Evolutionary conservation across 2,329 filamentous ascomycete species (phyloP), one percentile per base, ranked within the genome.

Genomic region (Penicillium sp.): DNA sequence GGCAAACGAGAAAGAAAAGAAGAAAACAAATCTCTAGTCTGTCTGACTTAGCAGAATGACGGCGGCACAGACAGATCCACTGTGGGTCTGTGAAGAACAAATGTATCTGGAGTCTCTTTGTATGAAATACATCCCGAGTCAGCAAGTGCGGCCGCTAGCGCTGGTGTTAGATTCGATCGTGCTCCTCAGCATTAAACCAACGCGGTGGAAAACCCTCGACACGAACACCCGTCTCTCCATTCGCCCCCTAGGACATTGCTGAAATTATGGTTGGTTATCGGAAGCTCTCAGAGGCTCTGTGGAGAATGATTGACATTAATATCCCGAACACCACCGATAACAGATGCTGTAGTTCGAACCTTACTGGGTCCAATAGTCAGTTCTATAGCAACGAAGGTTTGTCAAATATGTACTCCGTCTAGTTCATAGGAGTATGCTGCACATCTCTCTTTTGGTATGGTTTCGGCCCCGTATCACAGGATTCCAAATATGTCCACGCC

Each of bases 271-370:
- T 39, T 41, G 42, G 47, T 10, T 18, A 32, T 26, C 27, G 36
- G 7, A 10, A 34, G 26, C 32, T 16, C 43, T 52, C 44, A 30
- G 36, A 51, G 40, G 32, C 42, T 45, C n/a, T 34, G 30, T 57
- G 55, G 59, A 23, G 50, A 51, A 51, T 29, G 59, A 64, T 64
- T 59, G 50, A 39, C 59, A 50, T 29, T 56, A 56, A 60, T 60
- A 8, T 57, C 55, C 58, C 60, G 58, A 63, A 45, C 30, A 50
- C 50, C 47, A 36, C 9, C 36, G n/a, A 23, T 5, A 23, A 23
- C 23, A 23, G 3, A 23, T 23, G 23, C 32, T n/a, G 13, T 35
- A 14, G 32, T 5, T 34, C 23, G 23, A 5, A 13, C 32, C 10
- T 14, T 34, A 34, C 32, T 34, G 10, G 11, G 13, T 14, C 5